Evolutionary conservation across 352 stramenopile genomes (phyloP).

Genomic region (Globisporangium cylindrosporum): DNA sequence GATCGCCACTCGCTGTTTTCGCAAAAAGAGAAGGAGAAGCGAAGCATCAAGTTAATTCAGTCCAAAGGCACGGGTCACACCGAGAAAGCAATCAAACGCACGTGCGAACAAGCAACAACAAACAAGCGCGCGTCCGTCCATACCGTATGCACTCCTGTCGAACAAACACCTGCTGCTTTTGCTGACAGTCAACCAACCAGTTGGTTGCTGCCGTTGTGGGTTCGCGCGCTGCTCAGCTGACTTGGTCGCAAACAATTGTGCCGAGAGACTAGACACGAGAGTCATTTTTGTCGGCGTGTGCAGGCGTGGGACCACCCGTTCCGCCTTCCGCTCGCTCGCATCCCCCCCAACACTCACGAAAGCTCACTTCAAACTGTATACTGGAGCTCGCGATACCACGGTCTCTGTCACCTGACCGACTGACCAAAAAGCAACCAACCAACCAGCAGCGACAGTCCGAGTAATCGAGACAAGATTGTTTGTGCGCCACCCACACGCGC

Average conservation of each 20-base stretch:
- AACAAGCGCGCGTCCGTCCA: neutral
- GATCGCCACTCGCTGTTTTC: neutral
- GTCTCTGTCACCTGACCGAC: neutral
- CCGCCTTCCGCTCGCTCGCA: neutral
- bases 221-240: neutral
- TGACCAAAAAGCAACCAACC: neutral
- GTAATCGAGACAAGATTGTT: neutral
- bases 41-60: neutral
- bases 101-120: neutral
- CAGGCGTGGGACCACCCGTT: neutral
- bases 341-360: conserved; percentile 1
- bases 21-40: neutral
- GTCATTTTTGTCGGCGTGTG: neutral
- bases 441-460: neutral
- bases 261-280: neutral
- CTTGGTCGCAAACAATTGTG: conserved; percentile 7
- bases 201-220: neutral
- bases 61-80: neutral
- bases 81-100: neutral
- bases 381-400: conserved; percentile 2
- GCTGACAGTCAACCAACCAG: neutral
- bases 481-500: neutral
- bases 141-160: neutral
- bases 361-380: conserved; percentile 5
- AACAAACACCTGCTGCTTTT: neutral